phyloP scores from a whole-genome alignment of 768 basidiomycete species.

The Pleurotus cornucopiae region DNA sequence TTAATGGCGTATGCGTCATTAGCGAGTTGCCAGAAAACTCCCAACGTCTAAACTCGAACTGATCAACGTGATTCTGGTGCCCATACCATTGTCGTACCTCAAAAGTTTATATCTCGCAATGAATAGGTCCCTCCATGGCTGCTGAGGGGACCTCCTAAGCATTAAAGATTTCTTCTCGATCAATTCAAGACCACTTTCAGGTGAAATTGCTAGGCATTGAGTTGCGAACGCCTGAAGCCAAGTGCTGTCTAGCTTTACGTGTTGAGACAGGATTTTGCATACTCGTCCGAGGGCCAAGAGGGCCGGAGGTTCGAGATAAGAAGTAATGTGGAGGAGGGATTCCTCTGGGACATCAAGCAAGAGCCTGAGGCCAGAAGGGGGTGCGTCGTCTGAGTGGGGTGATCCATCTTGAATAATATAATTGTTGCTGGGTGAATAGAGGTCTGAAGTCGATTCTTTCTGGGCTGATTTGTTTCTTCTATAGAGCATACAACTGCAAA shows the following conservation, averaged over 20 bases:
- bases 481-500: slow-evolving; percentile 6
- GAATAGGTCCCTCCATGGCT: slow-evolving; percentile 70
- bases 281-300: slow-evolving; percentile 56
- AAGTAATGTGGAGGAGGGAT: slow-evolving; percentile 72
- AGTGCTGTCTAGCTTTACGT: slow-evolving; percentile 74
- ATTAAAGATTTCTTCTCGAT: slow-evolving; percentile 38
- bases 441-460: slow-evolving; percentile 3
- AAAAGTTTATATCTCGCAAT: slow-evolving; percentile 49
- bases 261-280: slow-evolving; percentile 48
- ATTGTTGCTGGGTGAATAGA: slow-evolving; percentile 2
- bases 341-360: slow-evolving; percentile 61
- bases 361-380: slow-evolving; percentile 15
- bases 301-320: slow-evolving; percentile 61
- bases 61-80: background rate
- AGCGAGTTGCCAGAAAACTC: slow-evolving; percentile 55
- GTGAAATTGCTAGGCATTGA: slow-evolving; percentile 62
- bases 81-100: slow-evolving; percentile 33
- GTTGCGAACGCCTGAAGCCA: slow-evolving; percentile 74
- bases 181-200: slow-evolving; percentile 50
- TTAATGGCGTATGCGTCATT: slow-evolving; percentile 59
- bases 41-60: slow-evolving; percentile 54
- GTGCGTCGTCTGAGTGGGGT: background rate
- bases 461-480: slow-evolving; percentile 6
- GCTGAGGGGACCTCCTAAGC: slow-evolving; percentile 48
- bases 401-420: slow-evolving; percentile 4